Percentiles rank a stretch among this genome's conserved stretches.
These are phyloP conservation scores for Apiospora koreana DNA, from an alignment of 2,329 filamentous ascomycete genomes.

Conservation along the genomic window DNA sequence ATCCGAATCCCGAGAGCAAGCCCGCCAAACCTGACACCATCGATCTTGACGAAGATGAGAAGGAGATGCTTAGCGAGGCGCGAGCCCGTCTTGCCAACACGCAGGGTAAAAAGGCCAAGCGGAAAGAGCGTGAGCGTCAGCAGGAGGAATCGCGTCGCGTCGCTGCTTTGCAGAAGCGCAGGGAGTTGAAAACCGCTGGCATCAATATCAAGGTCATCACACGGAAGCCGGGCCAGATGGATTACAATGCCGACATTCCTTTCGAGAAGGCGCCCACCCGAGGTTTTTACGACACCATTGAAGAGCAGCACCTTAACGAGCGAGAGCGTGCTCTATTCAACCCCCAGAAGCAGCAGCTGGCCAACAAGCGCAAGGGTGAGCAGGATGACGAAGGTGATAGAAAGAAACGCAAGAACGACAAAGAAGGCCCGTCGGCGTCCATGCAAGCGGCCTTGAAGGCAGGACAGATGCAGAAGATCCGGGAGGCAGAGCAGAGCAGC, in stretches of 20 bases:
- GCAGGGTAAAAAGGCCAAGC: constrained; percentile 97
- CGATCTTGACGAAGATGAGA: constrained; percentile 97
- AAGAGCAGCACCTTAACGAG: constrained; percentile 82
- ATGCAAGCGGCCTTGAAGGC: constrained; percentile 89
- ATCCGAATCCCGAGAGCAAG: constrained; percentile 96
- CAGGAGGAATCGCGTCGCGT: constrained; percentile 91
- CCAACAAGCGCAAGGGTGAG: constrained; percentile 91
- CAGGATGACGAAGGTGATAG: constrained; percentile 77
- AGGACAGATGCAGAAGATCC: constrained; percentile 89
- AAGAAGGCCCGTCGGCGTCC: constrained; percentile 74
- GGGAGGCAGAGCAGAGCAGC: constrained; percentile 95
- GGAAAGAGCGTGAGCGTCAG: constrained; percentile 93
- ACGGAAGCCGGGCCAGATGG: constrained; percentile 95
- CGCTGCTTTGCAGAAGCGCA: constrained; percentile 88
- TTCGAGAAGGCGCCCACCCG: constrained; percentile 89
- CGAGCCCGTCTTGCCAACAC: constrained; percentile 95
- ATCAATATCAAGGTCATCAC: constrained; percentile 97
- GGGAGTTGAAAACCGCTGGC: constrained; percentile 94
- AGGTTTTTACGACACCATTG: constrained; percentile 91
- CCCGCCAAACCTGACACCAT: constrained; percentile 95
- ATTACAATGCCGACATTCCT: constrained; percentile 98
- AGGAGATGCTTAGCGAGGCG: constrained; percentile 98
- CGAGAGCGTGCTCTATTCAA: constrained; percentile 83
- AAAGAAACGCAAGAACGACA: constrained; percentile 88
- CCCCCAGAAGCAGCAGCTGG: constrained; percentile 86